These are phyloP conservation scores for Phytophthora kernoviae DNA, from an alignment of 352 stramenopile species.

Conservation along the genomic window DNA sequence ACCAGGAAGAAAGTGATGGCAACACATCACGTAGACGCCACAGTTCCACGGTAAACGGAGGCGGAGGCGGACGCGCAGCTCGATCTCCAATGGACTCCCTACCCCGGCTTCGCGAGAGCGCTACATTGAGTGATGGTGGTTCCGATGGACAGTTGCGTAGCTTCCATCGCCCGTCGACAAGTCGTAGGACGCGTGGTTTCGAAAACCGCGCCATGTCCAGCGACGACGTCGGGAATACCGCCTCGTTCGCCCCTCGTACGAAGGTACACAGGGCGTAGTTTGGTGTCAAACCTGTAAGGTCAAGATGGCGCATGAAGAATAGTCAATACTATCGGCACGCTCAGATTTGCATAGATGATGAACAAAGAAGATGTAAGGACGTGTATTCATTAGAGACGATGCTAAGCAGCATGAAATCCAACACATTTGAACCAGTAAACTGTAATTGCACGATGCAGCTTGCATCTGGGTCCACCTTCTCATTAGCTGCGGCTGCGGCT, in stretches of 20 bases:
- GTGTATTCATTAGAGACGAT: slow-evolving; percentile 35
- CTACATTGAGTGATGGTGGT: slow-evolving; percentile 17
- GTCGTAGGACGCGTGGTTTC: slow-evolving; percentile 25
- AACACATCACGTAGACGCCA: slow-evolving; percentile 4
- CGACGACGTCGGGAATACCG: slow-evolving; percentile 24
- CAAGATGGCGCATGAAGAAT: slow-evolving; percentile 6
- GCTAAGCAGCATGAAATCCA: slow-evolving; percentile 22
- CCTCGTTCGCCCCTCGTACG: slow-evolving; percentile 46
- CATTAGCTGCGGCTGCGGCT: slow-evolving; percentile 32
- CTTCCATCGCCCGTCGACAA: slow-evolving; percentile 20
- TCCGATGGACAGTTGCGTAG: slow-evolving; percentile 19
- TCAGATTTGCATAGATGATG: slow-evolving; percentile 4
- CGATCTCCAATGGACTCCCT: slow-evolving; percentile 8
- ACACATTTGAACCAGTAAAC: slow-evolving; percentile 18
- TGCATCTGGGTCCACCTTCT: neutral
- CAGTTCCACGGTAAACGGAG: slow-evolving; percentile 13
- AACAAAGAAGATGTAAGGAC: slow-evolving; percentile 9
- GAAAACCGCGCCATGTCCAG: slow-evolving; percentile 37
- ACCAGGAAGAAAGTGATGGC: neutral
- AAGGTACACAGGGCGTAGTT: slow-evolving; percentile 39
- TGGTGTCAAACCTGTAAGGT: slow-evolving; percentile 32
- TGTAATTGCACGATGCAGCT: neutral
- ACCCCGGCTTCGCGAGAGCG: slow-evolving; percentile 19
- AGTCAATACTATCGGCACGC: slow-evolving; percentile 1
- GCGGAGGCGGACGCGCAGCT: neutral